Base-by-base conservation (phyloP, 352 stramenopile genomes). In the Phytophthora citrophthora region DNA sequence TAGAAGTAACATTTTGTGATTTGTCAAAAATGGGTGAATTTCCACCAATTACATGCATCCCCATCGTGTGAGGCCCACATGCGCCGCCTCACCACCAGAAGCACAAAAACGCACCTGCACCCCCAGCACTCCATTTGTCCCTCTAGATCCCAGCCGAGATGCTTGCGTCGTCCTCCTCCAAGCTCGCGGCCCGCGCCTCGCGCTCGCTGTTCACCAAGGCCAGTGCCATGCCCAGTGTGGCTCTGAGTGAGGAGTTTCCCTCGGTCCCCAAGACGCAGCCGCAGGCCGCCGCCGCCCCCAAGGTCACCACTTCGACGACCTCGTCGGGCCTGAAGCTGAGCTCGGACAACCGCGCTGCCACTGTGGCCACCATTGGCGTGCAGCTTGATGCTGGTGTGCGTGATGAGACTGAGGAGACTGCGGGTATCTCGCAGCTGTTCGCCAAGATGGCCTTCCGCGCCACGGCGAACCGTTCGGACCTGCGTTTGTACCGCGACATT, bases 401-500 rank as follows among this genome's bases (percentile, higher is more conserved):
- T 54, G 68, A 85, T 54, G 87, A 95, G 70, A 81, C 54, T 26
- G 84, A 93, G 44, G 84, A 86, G 46, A 90, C 76, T 10, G 69
- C 82, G n/a, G 87, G 87, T 27, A 44, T 94, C 15, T 83, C 87
- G 72, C 81, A 93, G 74, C 76, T 95, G 43, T 89, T 89, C 44
- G 70, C 81, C 58, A 91, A 94, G 74, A 86, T 93, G 81, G 85
- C 87, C 31, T 95, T 95, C 83, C 87, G 85, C 43, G 72, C 85
- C 23, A 95, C 87, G 10, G 58, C 82, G 26, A 64, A 26, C 51
- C 87, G 85, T 64, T 94, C 87, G 55, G 87, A 95, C 65, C 72
- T 95, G 66, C 80, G 81, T 40, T 70, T 95, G 36, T 95, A 77
- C 77, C 85, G 87, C 55, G 87, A 91, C 62, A 87, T 95, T 64